Conservation (phyloP, 2,329 filamentous ascomycete species). For the Daldinia sp. region DNA sequence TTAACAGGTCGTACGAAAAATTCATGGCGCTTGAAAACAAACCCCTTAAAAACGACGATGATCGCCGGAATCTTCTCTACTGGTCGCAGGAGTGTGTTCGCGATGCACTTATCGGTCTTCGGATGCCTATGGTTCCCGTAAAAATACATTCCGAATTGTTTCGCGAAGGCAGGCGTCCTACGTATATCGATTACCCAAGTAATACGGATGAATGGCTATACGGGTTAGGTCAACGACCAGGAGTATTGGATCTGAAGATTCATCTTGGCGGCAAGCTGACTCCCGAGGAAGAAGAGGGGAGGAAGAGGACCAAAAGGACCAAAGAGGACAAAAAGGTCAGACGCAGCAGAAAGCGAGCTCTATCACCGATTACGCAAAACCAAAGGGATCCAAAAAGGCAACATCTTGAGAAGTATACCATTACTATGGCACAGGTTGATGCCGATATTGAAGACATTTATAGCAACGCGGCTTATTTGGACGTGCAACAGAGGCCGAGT, state of each 20-base stretch:
- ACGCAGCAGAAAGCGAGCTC: constrained; percentile 7
- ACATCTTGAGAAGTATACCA: neutral
- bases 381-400: neutral
- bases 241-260: constrained; percentile 17
- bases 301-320: neutral
- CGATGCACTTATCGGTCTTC: constrained; percentile 10
- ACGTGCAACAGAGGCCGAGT: neutral
- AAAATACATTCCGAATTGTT: neutral
- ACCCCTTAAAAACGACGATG: neutral
- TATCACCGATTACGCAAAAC: neutral
- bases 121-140: neutral
- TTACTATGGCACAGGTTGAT: constrained; percentile 9
- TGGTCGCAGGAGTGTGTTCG: constrained; percentile 2
- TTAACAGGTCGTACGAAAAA: neutral
- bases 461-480: neutral
- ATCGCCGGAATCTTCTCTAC: neutral
- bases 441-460: constrained; percentile 16
- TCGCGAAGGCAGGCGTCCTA: constrained; percentile 11
- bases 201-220: constrained; percentile 8
- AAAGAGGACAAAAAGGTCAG: neutral
- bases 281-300: neutral
- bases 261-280: constrained; percentile 18
- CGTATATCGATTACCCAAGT: constrained; percentile 21
- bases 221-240: constrained; percentile 16
- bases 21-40: constrained; percentile 1